phyloP scores from a whole-genome alignment of 2,329 filamentous ascomycete genomes.

The Cordyceps tenuipes region DNA sequence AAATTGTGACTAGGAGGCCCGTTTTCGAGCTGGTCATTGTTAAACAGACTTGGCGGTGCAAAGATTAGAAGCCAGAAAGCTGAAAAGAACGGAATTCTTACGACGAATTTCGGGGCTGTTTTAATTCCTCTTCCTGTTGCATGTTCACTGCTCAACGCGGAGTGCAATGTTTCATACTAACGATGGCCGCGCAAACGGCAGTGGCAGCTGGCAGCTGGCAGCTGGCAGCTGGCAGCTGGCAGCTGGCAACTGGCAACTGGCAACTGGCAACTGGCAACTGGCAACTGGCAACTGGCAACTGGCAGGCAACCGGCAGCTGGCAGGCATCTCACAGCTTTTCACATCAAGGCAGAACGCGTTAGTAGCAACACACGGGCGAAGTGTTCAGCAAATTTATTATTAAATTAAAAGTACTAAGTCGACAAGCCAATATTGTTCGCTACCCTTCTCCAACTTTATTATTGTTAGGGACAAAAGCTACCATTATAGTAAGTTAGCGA shows the following conservation, averaged over 20 bases:
- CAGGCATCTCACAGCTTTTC: background rate
- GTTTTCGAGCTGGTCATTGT: conserved; percentile 6
- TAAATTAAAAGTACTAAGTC: background rate
- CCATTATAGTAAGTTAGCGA: no score
- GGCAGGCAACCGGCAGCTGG: no score
- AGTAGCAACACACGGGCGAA: background rate
- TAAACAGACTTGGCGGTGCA: background rate
- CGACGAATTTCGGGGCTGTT: no score
- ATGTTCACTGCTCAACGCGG: background rate
- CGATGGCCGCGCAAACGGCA: background rate
- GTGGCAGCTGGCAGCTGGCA: background rate
- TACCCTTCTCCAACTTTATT: background rate
- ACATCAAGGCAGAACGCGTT: background rate
- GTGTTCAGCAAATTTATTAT: background rate
- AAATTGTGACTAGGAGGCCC: conserved; percentile 4
- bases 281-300: no score
- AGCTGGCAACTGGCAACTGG: no score
- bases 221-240: no score
- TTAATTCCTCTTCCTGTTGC: no score
- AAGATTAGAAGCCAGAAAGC: background rate
- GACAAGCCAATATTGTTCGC: background rate
- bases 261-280: no score
- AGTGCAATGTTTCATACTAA: background rate
- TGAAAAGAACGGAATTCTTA: background rate
- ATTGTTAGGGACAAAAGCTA: background rate